Conservation (phyloP, 2,329 filamentous ascomycete genomes). For the Calonectria crousiana region DNA sequence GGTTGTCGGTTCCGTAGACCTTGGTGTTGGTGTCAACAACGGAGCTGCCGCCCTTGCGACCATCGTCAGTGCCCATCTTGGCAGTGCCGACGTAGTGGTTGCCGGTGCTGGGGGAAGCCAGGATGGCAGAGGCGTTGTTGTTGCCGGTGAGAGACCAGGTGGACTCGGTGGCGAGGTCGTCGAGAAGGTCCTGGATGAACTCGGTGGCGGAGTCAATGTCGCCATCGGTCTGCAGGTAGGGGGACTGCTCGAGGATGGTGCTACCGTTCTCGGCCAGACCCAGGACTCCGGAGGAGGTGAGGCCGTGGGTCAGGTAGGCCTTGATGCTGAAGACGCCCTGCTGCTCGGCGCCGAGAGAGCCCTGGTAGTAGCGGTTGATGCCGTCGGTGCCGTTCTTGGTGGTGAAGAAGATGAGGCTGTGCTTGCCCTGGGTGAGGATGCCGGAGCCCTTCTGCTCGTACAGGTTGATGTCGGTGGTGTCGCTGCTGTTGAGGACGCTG, state of each 20-base stretch:
- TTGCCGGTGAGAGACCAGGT: conserved; percentile 27
- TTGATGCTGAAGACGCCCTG: conserved; percentile 65
- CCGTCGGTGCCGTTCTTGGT: conserved; percentile 69
- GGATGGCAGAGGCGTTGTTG: conserved; percentile 45
- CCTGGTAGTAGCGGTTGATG: conserved; percentile 73
- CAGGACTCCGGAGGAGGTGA: conserved; percentile 70
- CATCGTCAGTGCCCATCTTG: conserved; percentile 71
- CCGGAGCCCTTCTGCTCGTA: conserved; percentile 67
- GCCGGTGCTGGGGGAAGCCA: conserved; percentile 49
- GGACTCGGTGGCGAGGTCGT: conserved; percentile 57
- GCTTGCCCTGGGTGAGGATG: conserved; percentile 73
- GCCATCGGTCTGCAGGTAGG: conserved; percentile 69
- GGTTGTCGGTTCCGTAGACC: conserved; percentile 75
- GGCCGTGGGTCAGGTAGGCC: conserved; percentile 73
- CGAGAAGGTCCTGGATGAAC: conserved; percentile 71
- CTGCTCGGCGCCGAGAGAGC: conserved; percentile 73
- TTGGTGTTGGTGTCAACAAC: conserved; percentile 73
- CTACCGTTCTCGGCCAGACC: conserved; percentile 68
- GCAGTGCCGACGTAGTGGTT: conserved; percentile 68
- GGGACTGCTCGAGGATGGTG: conserved; percentile 69
- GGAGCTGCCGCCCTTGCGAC: conserved; percentile 62
- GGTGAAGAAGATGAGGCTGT: conserved; percentile 68
- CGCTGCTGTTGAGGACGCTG: conserved; percentile 58
- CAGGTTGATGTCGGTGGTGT: conserved; percentile 72
- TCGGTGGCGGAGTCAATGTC: conserved; percentile 74